phyloP scores from a whole-genome alignment of 2,329 filamentous ascomycete genomes.

The Colletotrichum falcatum region DNA sequence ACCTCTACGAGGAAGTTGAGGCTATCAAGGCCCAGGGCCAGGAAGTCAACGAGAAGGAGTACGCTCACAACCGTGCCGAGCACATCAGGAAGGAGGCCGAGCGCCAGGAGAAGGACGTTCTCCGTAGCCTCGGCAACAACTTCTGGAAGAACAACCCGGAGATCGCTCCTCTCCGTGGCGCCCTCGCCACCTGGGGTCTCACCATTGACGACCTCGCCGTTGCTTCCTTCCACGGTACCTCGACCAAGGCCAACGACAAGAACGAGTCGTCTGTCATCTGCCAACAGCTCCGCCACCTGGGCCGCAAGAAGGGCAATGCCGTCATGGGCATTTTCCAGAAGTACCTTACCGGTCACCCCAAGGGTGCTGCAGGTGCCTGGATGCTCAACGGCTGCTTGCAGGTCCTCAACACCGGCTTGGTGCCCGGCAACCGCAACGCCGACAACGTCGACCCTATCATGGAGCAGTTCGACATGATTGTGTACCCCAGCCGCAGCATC shows the following conservation, averaged over 20 bases:
- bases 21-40: conserved; percentile 86
- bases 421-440: conserved; percentile 97
- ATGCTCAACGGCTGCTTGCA: conserved; percentile 99
- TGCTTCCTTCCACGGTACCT: conserved; percentile 98
- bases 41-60: conserved; percentile 84
- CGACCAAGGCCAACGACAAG: conserved; percentile 99
- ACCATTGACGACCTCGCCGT: conserved; percentile 96
- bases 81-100: conserved; percentile 89
- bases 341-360: conserved; percentile 97
- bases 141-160: conserved; percentile 98
- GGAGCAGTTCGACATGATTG: conserved; percentile 98
- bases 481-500: conserved; percentile 94
- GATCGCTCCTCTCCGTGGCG: conserved; percentile 95
- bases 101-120: conserved; percentile 92
- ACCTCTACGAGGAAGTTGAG: conserved; percentile 89
- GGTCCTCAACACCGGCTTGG: conserved; percentile 91
- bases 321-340: conserved; percentile 99
- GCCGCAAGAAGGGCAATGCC: conserved; percentile 95
- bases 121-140: conserved; percentile 94
- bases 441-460: conserved; percentile 97
- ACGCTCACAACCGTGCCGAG: conserved; percentile 83
- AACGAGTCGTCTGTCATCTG: conserved; percentile 98
- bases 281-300: conserved; percentile 94
- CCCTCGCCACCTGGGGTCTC: conserved; percentile 96
- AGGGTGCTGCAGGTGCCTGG: conserved; percentile 99